Evolutionary conservation across 2,329 filamentous ascomycete genomes (phyloP).

Genomic region (Didymella keratinophila): DNA sequence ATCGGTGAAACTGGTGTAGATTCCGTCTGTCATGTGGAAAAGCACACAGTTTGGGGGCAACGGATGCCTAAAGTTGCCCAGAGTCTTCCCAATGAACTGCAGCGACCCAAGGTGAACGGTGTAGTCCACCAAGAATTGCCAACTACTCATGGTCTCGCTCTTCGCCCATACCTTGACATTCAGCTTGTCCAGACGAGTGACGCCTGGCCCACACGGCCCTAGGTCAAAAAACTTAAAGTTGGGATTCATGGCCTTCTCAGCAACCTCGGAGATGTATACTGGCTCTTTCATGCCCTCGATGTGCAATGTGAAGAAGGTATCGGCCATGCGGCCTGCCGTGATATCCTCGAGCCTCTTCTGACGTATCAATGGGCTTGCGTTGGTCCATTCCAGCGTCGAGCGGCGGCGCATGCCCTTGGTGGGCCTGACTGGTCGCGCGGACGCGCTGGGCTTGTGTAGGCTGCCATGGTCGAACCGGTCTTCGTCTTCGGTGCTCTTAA

Average conservation of each 20-base stretch:
- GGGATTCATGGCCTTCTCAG: conserved; percentile 85
- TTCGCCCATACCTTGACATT: conserved; percentile 78
- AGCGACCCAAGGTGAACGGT: conserved; percentile 74
- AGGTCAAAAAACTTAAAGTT: conserved; percentile 88
- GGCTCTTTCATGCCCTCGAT: conserved; percentile 70
- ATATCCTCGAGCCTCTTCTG: conserved; percentile 81
- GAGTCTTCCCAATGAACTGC: conserved; percentile 76
- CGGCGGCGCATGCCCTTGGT: conserved; percentile 57
- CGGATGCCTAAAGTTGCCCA: conserved; percentile 69
- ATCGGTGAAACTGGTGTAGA: conserved; percentile 79
- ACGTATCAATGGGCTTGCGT: conserved; percentile 64
- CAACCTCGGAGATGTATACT: conserved; percentile 88
- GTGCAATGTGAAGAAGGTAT: conserved; percentile 89
- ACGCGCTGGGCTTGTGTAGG: conserved; percentile 31
- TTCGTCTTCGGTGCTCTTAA: conserved; percentile 39
- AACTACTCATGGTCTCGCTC: conserved; percentile 60
- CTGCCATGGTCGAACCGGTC: conserved; percentile 20
- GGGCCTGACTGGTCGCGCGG: conserved; percentile 43
- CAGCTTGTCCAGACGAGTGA: conserved; percentile 71
- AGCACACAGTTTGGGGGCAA: conserved; percentile 84
- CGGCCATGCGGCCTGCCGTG: conserved; percentile 75
- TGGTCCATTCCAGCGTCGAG: conserved; percentile 70
- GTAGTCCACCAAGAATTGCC: conserved; percentile 75
- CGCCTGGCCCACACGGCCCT: conserved; percentile 64
- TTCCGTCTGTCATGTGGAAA: conserved; percentile 84